Base-by-base conservation (phyloP, 345 rosid species). In the Murraya koenigii region DNA sequence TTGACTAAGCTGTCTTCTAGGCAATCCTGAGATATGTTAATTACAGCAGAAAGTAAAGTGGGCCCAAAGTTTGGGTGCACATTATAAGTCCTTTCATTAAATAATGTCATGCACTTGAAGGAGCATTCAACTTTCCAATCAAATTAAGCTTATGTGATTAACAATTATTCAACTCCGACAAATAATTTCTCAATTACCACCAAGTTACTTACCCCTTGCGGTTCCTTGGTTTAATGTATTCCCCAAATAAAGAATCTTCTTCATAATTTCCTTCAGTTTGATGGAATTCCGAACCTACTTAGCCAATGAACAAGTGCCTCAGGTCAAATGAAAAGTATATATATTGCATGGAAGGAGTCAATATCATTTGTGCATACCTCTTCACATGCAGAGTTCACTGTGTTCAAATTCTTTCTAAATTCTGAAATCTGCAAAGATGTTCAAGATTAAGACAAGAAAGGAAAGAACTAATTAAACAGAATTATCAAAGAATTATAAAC, bases 211-310 rank as follows among this genome's bases (percentile, higher is more conserved):
- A 92, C 99, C 99, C 87, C 99, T 93, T 30, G 97, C 98, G 69
- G 99, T 97, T 88, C 99, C 99, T 81, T 97, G 97, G 87, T 94
- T 97, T 85, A 94, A 82, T 7, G 89, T 87, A 80, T 97, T 97
- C 77, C 99, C 99, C 75, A 97, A 85, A 78, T 84, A 88, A 70
- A 97, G 97, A 87, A 97, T 94, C 83, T 80, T 89, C 88, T 91
- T 93, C 99, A 97, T 90, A 74, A 94, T 97, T 78, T 93, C 98
- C 86, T 97, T 94, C 85, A 97, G 79, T 82, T 93, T 94, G 58
- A 65, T 77, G 68, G 98, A 97, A 78, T 77, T 86, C 61, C 98
- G 95, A 76, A 94, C 99, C 99, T 97, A 82, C 77, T 52, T 66
- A 61, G 74, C 80, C 80, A 66, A 70, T 39, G 72, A 33, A 1